phyloP scores from a whole-genome alignment of 164 flowering plant species.

The Taxillus chinensis region DNA sequence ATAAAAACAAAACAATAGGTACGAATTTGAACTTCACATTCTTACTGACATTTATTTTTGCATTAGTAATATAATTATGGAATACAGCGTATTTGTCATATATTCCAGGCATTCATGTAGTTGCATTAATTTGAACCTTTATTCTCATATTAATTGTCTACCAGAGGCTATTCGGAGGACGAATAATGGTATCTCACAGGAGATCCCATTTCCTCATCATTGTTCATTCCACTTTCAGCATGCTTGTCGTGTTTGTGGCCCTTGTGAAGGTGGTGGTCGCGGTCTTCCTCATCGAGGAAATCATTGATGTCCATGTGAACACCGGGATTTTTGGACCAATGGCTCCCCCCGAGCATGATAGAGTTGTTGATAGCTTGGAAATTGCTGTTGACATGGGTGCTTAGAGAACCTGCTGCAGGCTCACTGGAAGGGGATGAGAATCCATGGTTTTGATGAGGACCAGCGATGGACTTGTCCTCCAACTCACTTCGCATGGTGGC shows the following conservation, averaged over 20 bases:
- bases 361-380: constrained; percentile 79
- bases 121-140: too few species aligned
- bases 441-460: too few species aligned
- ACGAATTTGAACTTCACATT: too few species aligned
- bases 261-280: background rate
- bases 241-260: constrained; percentile 5
- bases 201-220: constrained; percentile 12
- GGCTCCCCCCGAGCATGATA: constrained; percentile 58
- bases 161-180: too few species aligned
- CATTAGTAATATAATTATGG: too few species aligned
- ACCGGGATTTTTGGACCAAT: constrained; percentile 63
- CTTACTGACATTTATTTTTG: too few species aligned
- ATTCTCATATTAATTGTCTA: too few species aligned
- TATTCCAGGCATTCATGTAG: too few species aligned
- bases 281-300: constrained; percentile 5
- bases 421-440: background rate
- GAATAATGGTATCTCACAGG: constrained; percentile 16
- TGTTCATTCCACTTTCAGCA: constrained; percentile 24
- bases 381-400: constrained; percentile 63
- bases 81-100: too few species aligned
- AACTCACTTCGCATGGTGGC: constrained; percentile 50
- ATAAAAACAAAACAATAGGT: too few species aligned
- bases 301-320: constrained; percentile 58
- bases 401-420: background rate
- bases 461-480: constrained; percentile 16